Evolutionary conservation across 345 rosid species (phyloP).

Genomic region (Acer negundo): DNA sequence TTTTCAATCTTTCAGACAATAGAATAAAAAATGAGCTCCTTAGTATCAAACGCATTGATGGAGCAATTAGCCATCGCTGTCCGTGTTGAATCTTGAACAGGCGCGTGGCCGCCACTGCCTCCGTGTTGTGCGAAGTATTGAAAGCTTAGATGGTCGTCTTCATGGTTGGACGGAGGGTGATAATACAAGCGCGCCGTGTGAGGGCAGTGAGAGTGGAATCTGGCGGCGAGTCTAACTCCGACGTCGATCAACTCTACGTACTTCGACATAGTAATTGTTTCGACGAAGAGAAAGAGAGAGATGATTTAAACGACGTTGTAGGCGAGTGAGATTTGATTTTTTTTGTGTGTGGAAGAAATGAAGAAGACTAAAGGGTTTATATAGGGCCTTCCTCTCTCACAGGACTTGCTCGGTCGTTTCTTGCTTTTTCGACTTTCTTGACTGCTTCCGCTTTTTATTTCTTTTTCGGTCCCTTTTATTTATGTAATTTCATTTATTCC

Average conservation of each 20-base stretch:
- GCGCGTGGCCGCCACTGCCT: background rate
- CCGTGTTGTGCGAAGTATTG: background rate
- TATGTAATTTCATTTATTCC: background rate
- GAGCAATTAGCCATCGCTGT: constrained; percentile 11
- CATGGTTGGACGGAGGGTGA: constrained; percentile 51
- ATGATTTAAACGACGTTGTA: too few species aligned
- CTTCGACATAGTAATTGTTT: constrained; percentile 36
- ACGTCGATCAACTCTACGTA: constrained; percentile 50
- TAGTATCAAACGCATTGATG: constrained; percentile 22
- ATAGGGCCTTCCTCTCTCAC: too few species aligned
- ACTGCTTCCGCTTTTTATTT: background rate
- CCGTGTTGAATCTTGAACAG: background rate
- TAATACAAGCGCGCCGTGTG: constrained; percentile 60
- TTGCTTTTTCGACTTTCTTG: background rate
- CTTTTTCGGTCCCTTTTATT: background rate
- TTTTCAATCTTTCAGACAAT: constrained; percentile 11
- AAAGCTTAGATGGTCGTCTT: constrained; percentile 15
- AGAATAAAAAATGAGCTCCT: constrained; percentile 31
- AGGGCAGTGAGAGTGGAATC: constrained; percentile 69
- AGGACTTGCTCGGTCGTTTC: too few species aligned
- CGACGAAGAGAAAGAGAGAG: too few species aligned
- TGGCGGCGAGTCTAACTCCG: constrained; percentile 46
- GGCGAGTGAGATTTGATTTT: too few species aligned
- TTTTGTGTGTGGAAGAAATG: too few species aligned
- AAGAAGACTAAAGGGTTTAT: too few species aligned